Base-by-base conservation (phyloP, 139 green algal genomes). In the Gonium pectorale region DNA sequence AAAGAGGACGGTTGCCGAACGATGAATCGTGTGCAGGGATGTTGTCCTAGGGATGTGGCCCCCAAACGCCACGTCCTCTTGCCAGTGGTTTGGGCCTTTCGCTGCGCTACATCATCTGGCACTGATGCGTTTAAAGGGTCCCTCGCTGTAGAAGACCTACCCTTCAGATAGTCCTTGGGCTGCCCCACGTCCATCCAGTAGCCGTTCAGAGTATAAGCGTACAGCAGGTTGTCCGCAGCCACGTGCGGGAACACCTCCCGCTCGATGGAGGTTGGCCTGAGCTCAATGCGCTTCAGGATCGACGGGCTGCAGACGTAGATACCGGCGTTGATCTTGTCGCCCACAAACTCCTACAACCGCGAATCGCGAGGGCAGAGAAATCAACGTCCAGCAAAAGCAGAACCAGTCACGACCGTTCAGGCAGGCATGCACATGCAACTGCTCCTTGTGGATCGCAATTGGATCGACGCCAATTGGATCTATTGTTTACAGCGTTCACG, bases 141-240 rank as follows among this genome's bases (percentile, higher is more conserved):
- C n/a, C n/a, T n/a, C n/a, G n/a, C n/a, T n/a, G 46, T 54, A 11
- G 13, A 11, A n/a, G 24, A 68, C 75, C n/a, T 63, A 92, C 89
- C 92, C 81, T 91, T 93, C 33, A 95, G 88, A 90, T 97, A 99
- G 88, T 99, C 96, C 89, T 95, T 96, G 49, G 97, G 97, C 92
- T 99, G 97, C 9, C 97, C 97, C 35, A 99, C 93, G 85, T 99
- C 97, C 97, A 99, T 99, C 97, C 97, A 99, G 93, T 99, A 99
- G 43, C 97, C 97, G 8, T 89, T 87, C 17, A 99, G 93, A 0
- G 92, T 94, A 91, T 97, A 97, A 2, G 96, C 93, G 71, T 94
- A 99, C 73, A 99, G 94, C 41, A 88, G 82, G 68, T 90, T 91
- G 74, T 98, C 96, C 3, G 92, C 91, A 2, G 96, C 94, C 41